Evolutionary conservation across 2,329 filamentous ascomycete genomes (phyloP).

Genomic region (Neofusicoccum ribis): DNA sequence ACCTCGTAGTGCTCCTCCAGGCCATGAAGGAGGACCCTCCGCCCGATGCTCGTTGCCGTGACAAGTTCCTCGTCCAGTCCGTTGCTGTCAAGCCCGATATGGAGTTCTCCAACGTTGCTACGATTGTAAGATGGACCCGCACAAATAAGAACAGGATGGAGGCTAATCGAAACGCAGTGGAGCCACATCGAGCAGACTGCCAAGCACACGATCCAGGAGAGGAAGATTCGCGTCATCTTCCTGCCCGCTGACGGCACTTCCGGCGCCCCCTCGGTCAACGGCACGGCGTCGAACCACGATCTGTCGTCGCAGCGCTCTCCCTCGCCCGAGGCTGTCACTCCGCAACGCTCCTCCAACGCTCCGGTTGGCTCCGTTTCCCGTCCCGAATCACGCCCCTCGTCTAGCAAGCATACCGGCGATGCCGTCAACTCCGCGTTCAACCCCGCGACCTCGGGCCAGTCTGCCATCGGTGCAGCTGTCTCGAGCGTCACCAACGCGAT

Average conservation of each 20-base stretch:
- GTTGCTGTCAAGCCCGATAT: constrained; percentile 80
- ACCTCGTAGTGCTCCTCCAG: constrained; percentile 76
- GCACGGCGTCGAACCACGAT: constrained; percentile 27
- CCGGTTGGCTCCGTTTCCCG: constrained; percentile 41
- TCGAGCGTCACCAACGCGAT: constrained; percentile 51
- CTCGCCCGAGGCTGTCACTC: constrained; percentile 52
- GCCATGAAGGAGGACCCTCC: constrained; percentile 96
- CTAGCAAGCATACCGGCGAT: constrained; percentile 44
- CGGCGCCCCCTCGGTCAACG: constrained; percentile 31
- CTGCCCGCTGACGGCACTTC: constrained; percentile 61
- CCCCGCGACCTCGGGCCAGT: constrained; percentile 37
- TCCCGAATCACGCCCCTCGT: constrained; percentile 39
- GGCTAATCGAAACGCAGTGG: constrained; percentile 59
- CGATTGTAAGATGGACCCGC: constrained; percentile 65
- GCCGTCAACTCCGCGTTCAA: constrained; percentile 42
- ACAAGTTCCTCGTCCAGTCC: constrained; percentile 97
- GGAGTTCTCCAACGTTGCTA: constrained; percentile 76
- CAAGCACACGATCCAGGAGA: constrained; percentile 81
- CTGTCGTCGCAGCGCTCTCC: constrained; percentile 54
- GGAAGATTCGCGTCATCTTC: constrained; percentile 93
- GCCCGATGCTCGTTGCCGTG: constrained; percentile 82
- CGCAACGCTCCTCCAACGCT: constrained; percentile 38
- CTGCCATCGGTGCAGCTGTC: constrained; percentile 47
- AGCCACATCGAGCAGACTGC: constrained; percentile 69
- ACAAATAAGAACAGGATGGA: constrained; percentile 20